Conservation (phyloP, 345 rosid species). For the Eucalyptus polybractea region DNA sequence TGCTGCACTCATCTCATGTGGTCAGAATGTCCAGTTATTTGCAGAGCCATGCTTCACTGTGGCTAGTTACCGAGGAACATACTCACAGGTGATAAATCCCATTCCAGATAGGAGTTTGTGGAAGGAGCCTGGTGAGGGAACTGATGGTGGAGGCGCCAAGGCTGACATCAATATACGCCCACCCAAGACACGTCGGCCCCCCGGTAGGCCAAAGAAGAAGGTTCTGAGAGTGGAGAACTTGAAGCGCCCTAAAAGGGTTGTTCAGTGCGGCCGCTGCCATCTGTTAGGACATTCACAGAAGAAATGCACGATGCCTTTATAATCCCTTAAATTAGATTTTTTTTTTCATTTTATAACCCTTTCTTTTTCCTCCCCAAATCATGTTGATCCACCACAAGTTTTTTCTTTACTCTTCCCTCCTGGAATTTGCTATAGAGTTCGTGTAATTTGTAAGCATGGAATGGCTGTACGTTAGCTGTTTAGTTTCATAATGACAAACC, state of each 20-base stretch:
- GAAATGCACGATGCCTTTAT: conserved; percentile 85
- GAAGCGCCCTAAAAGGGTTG: conserved; percentile 90
- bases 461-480: neutral
- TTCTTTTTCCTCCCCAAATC: neutral
- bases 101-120: conserved; percentile 50
- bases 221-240: conserved; percentile 85
- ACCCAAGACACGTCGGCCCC: conserved; percentile 94
- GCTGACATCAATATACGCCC: conserved; percentile 54
- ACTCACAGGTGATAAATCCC: conserved; percentile 58
- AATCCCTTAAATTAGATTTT: neutral
- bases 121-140: conserved; percentile 35
- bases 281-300: conserved; percentile 98
- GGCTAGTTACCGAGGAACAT: conserved; percentile 61
- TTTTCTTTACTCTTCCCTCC: neutral
- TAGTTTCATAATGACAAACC: neutral
- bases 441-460: neutral
- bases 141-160: conserved; percentile 29
- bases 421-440: neutral
- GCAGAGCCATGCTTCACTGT: conserved; percentile 84
- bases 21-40: conserved; percentile 65
- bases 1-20: conserved; percentile 91
- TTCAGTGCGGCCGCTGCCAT: conserved; percentile 98
- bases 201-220: conserved; percentile 97
- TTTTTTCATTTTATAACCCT: neutral
- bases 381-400: neutral